Base-by-base conservation (phyloP, 129 eudicot species). In the Mikania micrantha region DNA sequence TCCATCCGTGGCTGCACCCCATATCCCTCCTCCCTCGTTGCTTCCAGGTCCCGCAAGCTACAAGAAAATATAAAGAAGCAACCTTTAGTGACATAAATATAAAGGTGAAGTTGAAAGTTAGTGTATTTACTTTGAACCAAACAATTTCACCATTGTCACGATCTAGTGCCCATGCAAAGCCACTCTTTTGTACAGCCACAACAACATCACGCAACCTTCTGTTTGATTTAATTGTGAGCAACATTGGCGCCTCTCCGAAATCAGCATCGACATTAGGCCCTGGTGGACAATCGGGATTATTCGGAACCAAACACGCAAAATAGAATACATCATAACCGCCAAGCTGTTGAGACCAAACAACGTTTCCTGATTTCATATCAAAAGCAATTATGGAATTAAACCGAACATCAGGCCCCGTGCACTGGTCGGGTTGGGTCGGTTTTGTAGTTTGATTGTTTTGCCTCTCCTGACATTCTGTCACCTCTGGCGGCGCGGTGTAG, bases 11-110 rank as follows among this genome's bases (percentile, higher is more conserved):
- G 90, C 88, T 63, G 69, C 93, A 60, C 96, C 96, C 87, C 71
- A 80, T 74, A 75, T 75, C 69, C 74, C 87, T 74, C 77, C 93
- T 76, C 77, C 93, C 77, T 81, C 93, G 38, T 7, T 13, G 16
- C 93, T 78, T 69, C 93, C 88, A 4, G 93, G 93, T 34, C 96
- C 96, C 15, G 96, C 93, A 24, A 47, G 60, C 85, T 84, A 40
- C 66, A 67, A 15, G 10, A 31, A 31, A 19, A 1, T 0, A 2
- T 0, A 52, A 38, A 48, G 9, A 45, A 9, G 1, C 2, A 1
- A 6, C 8, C 22, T 35, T 20, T 47, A 48, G 16, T 24, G 1
- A 20, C 12, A 64, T 4, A 47, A 44, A 16, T 22, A 22, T 8
- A n/a, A 17, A 22, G 40, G 20, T 3, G 10, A 17, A n/a, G 10